phyloP scores from a whole-genome alignment of 2,329 filamentous ascomycete species.

The Aspergillus brunneoviolaceus region DNA sequence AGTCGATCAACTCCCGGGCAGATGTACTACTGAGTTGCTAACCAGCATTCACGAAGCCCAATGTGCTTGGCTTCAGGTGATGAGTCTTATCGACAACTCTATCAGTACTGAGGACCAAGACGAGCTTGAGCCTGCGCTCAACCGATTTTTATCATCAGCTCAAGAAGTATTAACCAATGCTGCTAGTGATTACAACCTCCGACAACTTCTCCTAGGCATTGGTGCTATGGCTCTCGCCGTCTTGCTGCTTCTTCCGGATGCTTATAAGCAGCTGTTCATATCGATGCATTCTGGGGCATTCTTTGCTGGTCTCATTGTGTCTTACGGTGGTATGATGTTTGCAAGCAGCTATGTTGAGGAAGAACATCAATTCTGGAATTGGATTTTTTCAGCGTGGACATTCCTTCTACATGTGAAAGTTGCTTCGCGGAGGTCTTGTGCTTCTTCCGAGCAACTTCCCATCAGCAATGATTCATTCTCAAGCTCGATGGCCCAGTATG shows the following conservation, averaged over 20 bases:
- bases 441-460: not conserved
- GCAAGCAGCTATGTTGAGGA: slow-evolving; percentile 97
- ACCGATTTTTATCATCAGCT: slow-evolving; percentile 66
- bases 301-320: slow-evolving; percentile 54
- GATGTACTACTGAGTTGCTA: slow-evolving; percentile 24
- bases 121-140: slow-evolving; percentile 27
- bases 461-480: not conserved
- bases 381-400: slow-evolving; percentile 60
- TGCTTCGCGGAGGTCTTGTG: slow-evolving; percentile 10
- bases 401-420: slow-evolving; percentile 48
- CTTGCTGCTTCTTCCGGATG: slow-evolving; percentile 33
- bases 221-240: slow-evolving; percentile 45
- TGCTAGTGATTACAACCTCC: slow-evolving; percentile 86
- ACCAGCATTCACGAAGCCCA: slow-evolving; percentile 58
- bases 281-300: slow-evolving; percentile 32
- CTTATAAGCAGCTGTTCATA: slow-evolving; percentile 29
- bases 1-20: slow-evolving; percentile 16
- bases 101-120: slow-evolving; percentile 2
- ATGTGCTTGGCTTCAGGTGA: slow-evolving; percentile 63
- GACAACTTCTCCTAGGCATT: slow-evolving; percentile 42
- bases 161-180: slow-evolving; percentile 83
- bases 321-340: slow-evolving; percentile 90
- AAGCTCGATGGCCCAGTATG: slow-evolving; percentile 9
- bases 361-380: slow-evolving; percentile 99
- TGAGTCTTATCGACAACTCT: slow-evolving; percentile 21